Base-by-base conservation (phyloP, 2,329 filamentous ascomycete species). In the Nemania sp. region DNA sequence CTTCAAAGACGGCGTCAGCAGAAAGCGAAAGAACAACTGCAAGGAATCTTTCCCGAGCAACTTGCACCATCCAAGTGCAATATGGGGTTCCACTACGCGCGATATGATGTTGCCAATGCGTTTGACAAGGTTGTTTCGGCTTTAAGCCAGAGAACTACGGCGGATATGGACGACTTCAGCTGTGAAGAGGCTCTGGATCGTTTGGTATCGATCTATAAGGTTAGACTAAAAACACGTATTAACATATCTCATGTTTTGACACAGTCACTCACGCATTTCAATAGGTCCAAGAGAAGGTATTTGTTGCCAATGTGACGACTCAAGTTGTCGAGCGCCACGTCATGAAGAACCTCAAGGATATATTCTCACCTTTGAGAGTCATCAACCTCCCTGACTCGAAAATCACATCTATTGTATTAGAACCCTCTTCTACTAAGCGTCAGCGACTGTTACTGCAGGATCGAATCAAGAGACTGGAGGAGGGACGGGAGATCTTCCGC, bases 401-500 rank as follows among this genome's bases (percentile, higher is more conserved):
- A 24, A 58, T 32, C n/a, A 41, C 22, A 41, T 47, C 55, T 32
- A 58, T 58, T 24, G 26, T 58, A 13, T 58, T 18, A 7, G 55
- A 58, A 15, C 55, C 41, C n/a, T 32, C 6, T 5, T 32, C 41
- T 47, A 58, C 55, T 18, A 35, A 47, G 55, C 55, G 55, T 24
- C n/a, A 58, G 38, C 1, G 43, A 49, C 41, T 47, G 18, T 47
- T 58, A 32, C 22, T 58, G 55, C 41, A 47, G 41, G 41, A 58
- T 58, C 38, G 55, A 41, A 47, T 49, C 41, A 58, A 47, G 24
- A 58, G 7, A 11, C 58, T 53, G 15, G 47, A 54, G 15, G 47
- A 62, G 47, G 47, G 47, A 53, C 58, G 45, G 22, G 32, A 62
- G 49, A 62, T 62, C 26, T 62, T 62, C 43, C 49, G 58, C 3